Evolutionary conservation across 495 filamentous ascomycete species (phyloP).

Genomic region (Xylaria curta): DNA sequence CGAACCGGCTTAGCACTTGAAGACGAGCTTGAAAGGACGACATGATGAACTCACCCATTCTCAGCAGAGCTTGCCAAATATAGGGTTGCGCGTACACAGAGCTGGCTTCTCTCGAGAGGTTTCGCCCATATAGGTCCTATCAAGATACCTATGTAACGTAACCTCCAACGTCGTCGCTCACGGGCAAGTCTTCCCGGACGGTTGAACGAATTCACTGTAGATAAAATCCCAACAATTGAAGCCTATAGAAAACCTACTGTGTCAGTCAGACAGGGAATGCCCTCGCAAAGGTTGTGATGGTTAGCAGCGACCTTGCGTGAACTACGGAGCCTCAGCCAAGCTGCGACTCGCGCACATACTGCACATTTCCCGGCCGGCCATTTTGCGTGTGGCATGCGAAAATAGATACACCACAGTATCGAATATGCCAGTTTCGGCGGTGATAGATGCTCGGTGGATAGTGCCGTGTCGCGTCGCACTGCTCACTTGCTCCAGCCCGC

Average conservation of each 20-base stretch:
- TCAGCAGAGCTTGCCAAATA: neutral
- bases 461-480: neutral
- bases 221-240: neutral
- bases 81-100: neutral
- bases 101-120: neutral
- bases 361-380: neutral
- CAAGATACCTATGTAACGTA: neutral
- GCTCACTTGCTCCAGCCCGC: neutral
- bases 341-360: neutral
- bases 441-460: neutral
- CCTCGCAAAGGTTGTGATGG: neutral
- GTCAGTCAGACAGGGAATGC: neutral
- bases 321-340: conserved; percentile 7
- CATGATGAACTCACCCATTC: neutral
- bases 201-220: neutral
- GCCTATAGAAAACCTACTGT: neutral
- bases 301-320: neutral
- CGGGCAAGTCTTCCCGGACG: neutral
- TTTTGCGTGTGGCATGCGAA: neutral
- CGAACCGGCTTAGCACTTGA: neutral
- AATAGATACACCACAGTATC: neutral
- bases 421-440: neutral
- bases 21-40: neutral
- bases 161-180: neutral
- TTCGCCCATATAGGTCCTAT: neutral